Percentiles rank a stretch among this genome's conserved stretches.
These are phyloP conservation scores for Pleurotus eryngii DNA, from an alignment of 768 basidiomycete genomes.

Conservation along the genomic window DNA sequence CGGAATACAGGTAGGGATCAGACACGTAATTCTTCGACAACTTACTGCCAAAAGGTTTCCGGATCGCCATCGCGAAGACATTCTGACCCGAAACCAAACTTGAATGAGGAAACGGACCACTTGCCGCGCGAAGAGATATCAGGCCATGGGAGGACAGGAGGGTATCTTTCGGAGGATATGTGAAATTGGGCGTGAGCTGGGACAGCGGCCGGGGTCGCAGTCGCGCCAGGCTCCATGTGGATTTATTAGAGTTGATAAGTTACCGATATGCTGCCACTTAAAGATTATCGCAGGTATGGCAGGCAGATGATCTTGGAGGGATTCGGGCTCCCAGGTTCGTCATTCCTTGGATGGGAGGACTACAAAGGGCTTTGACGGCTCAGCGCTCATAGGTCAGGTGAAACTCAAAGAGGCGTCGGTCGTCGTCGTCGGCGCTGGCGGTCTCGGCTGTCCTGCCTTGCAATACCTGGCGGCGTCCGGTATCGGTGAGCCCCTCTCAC, in stretches of 20 bases:
- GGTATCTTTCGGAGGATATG: conserved; percentile 19
- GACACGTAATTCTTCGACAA: conserved; percentile 10
- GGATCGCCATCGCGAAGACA: conserved; percentile 86
- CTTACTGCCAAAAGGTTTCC: conserved; percentile 98
- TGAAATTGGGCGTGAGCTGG: not conserved
- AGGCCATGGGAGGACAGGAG: conserved; percentile 64
- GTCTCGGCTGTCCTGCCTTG: conserved; percentile 92
- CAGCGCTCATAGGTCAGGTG: conserved; percentile 77
- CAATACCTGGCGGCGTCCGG: conserved; percentile 94
- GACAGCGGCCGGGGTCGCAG: not conserved
- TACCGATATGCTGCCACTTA: conserved; percentile 32
- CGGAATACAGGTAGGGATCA: not conserved
- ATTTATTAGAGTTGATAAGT: not conserved
- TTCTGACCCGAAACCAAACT: conserved; percentile 95
- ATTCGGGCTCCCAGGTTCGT: conserved; percentile 78
- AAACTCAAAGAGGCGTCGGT: conserved; percentile 75
- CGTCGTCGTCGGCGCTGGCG: conserved; percentile 91
- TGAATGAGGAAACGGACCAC: conserved; percentile 96
- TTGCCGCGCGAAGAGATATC: conserved; percentile 86
- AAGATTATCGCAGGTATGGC: conserved; percentile 89
- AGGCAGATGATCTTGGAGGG: conserved; percentile 94
- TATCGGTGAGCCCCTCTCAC: conserved; percentile 56
- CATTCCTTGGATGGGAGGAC: not conserved
- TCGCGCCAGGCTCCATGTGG: not conserved
- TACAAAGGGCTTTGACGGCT: conserved; percentile 11